phyloP scores from a whole-genome alignment of 75 land plant genomes.

The Picea glauca region DNA sequence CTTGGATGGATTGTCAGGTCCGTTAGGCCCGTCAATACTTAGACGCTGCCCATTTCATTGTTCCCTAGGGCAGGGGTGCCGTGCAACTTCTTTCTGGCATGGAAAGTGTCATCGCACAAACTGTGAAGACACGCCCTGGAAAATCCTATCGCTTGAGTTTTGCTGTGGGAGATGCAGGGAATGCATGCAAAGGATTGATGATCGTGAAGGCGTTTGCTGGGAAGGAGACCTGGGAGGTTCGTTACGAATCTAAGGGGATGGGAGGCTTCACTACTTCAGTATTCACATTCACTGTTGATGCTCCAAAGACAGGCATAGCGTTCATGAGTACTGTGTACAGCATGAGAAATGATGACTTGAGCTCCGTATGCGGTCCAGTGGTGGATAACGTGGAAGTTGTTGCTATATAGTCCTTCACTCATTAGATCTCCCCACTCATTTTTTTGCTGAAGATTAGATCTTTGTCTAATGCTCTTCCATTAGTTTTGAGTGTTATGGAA shows the following conservation, averaged over 20 bases:
- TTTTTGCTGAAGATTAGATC: too few species aligned
- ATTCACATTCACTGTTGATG: slow-evolving; percentile 31
- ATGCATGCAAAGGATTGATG: neutral
- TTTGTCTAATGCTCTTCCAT: too few species aligned
- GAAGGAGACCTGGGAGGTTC: neutral
- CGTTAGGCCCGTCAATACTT: slow-evolving; percentile 6
- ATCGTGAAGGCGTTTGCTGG: slow-evolving; percentile 7
- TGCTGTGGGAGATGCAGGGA: too few species aligned
- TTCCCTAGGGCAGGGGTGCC: slow-evolving; percentile 8
- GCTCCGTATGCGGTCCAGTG: slow-evolving; percentile 60
- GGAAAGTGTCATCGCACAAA: too few species aligned
- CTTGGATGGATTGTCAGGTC: slow-evolving; percentile 6
- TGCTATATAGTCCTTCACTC: too few species aligned
- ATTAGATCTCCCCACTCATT: too few species aligned
- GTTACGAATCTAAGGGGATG: neutral
- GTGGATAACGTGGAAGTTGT: slow-evolving; percentile 43
- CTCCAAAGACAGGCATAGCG: slow-evolving; percentile 23
- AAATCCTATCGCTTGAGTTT: too few species aligned
- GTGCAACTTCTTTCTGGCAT: neutral
- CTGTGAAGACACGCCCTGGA: too few species aligned
- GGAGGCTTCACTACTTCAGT: slow-evolving; percentile 13
- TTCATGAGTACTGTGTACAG: slow-evolving; percentile 43
- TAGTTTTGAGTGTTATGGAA: too few species aligned
- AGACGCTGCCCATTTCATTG: slow-evolving; percentile 5
- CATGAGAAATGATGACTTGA: slow-evolving; percentile 22